Conservation (phyloP, 805 yeast genomes). For the Diddensiella santjacobensis region DNA sequence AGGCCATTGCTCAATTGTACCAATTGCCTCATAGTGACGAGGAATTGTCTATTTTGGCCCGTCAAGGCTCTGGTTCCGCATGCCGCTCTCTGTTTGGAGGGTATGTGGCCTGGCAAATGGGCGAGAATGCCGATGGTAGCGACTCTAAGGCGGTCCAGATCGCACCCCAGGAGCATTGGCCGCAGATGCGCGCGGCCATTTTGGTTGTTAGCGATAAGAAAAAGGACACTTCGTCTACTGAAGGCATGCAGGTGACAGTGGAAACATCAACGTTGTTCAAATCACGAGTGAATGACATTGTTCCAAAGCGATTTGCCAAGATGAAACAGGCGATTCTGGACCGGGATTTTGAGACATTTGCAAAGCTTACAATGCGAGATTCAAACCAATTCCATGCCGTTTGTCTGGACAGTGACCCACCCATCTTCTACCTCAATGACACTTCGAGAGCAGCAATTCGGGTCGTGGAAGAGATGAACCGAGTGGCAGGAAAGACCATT, state of each 20-base stretch:
- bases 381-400: conserved; percentile 97
- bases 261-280: conserved; percentile 81
- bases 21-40: conserved; percentile 79
- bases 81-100: conserved; percentile 97
- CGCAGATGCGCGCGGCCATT: conserved; percentile 85
- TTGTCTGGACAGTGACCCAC: conserved; percentile 94
- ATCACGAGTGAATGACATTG: conserved; percentile 73
- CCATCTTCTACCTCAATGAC: conserved; percentile 90
- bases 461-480: conserved; percentile 74
- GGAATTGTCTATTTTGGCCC: conserved; percentile 87
- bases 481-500: conserved; percentile 52
- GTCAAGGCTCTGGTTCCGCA: conserved; percentile 98
- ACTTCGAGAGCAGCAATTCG: conserved; percentile 80
- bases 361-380: conserved; percentile 90
- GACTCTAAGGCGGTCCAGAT: conserved; percentile 94
- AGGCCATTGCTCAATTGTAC: conserved; percentile 81
- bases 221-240: conserved; percentile 91
- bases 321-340: conserved; percentile 74
- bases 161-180: conserved; percentile 85
- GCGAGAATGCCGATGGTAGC: conserved; percentile 64
- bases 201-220: conserved; percentile 89
- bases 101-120: conserved; percentile 99
- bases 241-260: conserved; percentile 96
- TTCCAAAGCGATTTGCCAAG: conserved; percentile 76
- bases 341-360: conserved; percentile 79